Conservation (phyloP, 2,329 filamentous ascomycete genomes). For the Colletotrichum sp. region DNA sequence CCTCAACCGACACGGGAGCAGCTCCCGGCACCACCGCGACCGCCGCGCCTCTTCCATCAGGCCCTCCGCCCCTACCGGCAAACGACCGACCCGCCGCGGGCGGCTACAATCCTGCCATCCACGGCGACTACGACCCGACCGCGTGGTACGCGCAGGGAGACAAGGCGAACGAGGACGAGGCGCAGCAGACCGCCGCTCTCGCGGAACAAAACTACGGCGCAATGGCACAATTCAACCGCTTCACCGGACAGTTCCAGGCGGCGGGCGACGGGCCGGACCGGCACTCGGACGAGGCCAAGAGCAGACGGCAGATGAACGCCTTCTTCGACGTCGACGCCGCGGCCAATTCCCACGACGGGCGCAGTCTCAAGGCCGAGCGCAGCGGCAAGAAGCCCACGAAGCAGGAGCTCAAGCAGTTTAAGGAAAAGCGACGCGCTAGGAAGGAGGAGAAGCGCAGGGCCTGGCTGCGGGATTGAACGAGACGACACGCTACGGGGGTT, state of each 20-base stretch:
- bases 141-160: conserved; percentile 85
- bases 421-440: conserved; percentile 84
- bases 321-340: conserved; percentile 97
- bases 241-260: conserved; percentile 83
- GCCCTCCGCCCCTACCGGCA: conserved; percentile 36
- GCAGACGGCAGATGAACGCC: conserved; percentile 85
- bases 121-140: conserved; percentile 94
- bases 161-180: conserved; percentile 45
- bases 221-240: conserved; percentile 85
- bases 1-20: background rate
- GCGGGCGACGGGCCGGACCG: conserved; percentile 72
- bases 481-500: background rate
- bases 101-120: conserved; percentile 95
- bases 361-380: conserved; percentile 90
- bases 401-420: conserved; percentile 88
- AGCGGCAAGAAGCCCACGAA: conserved; percentile 84
- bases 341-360: conserved; percentile 87
- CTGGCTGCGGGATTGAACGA: conserved; percentile 80
- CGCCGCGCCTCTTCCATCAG: conserved; percentile 26
- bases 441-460: conserved; percentile 95
- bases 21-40: conserved; percentile 27
- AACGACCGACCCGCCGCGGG: conserved; percentile 56
- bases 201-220: conserved; percentile 62
- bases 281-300: conserved; percentile 88
- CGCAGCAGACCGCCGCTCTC: conserved; percentile 34